Evolutionary conservation across 306 rosid species (phyloP).

Genomic region (Abrus pulchellus): DNA sequence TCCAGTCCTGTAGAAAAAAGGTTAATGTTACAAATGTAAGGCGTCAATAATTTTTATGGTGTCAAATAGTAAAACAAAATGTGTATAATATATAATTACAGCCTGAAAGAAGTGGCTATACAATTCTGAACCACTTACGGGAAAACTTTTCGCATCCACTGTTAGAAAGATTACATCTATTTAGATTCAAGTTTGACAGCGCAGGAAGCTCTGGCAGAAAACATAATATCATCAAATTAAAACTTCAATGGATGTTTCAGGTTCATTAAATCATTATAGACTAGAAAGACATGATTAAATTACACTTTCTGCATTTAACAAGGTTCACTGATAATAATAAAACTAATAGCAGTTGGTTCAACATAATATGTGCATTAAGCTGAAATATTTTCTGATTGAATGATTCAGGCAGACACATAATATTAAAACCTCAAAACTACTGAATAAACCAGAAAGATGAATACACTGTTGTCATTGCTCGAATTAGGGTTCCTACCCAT

Average conservation of each 20-base stretch:
- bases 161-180: constrained; percentile 74
- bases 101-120: constrained; percentile 6
- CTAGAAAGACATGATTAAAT: constrained; percentile 14
- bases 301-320: constrained; percentile 14
- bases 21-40: constrained; percentile 7
- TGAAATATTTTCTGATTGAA: constrained; percentile 29
- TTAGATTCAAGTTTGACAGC: constrained; percentile 81
- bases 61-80: constrained; percentile 21
- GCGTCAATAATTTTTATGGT: constrained; percentile 10
- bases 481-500: constrained; percentile 8
- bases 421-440: constrained; percentile 14
- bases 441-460: not conserved
- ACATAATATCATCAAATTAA: constrained; percentile 49
- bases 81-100: constrained; percentile 32
- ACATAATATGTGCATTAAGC: constrained; percentile 12
- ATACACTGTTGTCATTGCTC: not conserved
- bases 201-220: constrained; percentile 71
- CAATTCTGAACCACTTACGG: constrained; percentile 65
- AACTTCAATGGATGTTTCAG: constrained; percentile 23
- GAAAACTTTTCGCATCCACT: constrained; percentile 76
- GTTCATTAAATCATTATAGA: constrained; percentile 26
- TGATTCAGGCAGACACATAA: not conserved
- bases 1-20: constrained; percentile 64
- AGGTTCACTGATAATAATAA: constrained; percentile 1
- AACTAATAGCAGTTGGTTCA: constrained; percentile 34